Evolutionary conservation across 2,329 filamentous ascomycete species (phyloP).

Genomic region (Didymella glomerata): DNA sequence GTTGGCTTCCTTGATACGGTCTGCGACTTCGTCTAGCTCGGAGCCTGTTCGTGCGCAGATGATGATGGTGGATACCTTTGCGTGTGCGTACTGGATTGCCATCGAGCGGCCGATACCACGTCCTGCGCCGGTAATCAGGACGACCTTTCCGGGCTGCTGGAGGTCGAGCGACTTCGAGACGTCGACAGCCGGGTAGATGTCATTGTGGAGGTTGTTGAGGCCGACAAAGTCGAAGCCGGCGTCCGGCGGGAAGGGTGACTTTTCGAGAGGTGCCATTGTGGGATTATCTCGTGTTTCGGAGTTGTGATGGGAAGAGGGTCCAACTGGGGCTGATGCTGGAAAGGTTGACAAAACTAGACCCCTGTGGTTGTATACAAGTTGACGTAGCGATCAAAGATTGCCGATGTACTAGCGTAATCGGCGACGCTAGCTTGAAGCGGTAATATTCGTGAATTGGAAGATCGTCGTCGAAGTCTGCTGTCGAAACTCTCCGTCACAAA

Average conservation of each 20-base stretch:
- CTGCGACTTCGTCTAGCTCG: slow-evolving; percentile 49
- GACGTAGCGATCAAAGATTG: neutral
- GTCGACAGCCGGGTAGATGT: slow-evolving; percentile 65
- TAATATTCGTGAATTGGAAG: neutral
- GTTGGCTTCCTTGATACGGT: slow-evolving; percentile 50
- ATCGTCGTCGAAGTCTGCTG: neutral
- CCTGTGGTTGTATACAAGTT: neutral
- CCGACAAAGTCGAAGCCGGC: slow-evolving; percentile 31
- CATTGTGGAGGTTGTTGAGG: slow-evolving; percentile 47
- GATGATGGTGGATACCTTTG: slow-evolving; percentile 62
- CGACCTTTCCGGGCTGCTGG: slow-evolving; percentile 47
- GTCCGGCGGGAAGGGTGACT: slow-evolving; percentile 10
- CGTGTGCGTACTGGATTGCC: slow-evolving; percentile 64
- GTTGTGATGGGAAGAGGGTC: neutral
- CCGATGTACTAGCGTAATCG: neutral
- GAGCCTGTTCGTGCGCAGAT: slow-evolving; percentile 61
- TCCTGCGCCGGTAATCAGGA: slow-evolving; percentile 65
- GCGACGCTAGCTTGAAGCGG: neutral
- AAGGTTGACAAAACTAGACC: neutral
- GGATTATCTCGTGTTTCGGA: neutral
- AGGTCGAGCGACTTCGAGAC: slow-evolving; percentile 51
- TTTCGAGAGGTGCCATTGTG: neutral
- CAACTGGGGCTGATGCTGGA: neutral
- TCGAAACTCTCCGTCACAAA: neutral
- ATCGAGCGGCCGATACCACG: slow-evolving; percentile 64